phyloP scores from a whole-genome alignment of 2,329 filamentous ascomycete genomes.

The Apiospora marii region DNA sequence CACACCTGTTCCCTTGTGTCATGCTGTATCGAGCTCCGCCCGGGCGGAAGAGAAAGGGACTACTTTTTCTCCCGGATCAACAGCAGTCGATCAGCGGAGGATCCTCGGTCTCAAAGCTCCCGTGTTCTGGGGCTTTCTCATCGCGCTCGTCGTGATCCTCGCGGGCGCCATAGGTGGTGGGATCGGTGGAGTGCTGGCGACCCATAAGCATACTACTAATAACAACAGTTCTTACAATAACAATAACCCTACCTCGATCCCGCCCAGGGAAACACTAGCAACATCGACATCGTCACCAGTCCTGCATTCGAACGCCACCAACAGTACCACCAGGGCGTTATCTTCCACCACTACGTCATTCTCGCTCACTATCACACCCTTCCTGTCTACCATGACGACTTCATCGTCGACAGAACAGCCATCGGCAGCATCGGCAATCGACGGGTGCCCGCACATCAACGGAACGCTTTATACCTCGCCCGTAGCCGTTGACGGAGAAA shows the following conservation, averaged over 20 bases:
- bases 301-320: no score
- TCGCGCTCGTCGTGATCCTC: slow-evolving; percentile 34
- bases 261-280: background rate
- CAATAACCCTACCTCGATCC: background rate
- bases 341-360: no score
- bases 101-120: slow-evolving; percentile 36
- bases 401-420: no score
- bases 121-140: slow-evolving; percentile 35
- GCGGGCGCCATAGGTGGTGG: slow-evolving; percentile 31
- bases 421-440: no score
- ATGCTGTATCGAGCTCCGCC: background rate
- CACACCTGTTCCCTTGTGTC: background rate
- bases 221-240: background rate
- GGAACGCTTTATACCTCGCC: no score
- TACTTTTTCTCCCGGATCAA: no score
- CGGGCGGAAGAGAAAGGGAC: background rate
- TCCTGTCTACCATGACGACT: no score
- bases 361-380: no score
- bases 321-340: no score
- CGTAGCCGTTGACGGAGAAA: no score
- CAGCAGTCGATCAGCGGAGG: slow-evolving; percentile 16
- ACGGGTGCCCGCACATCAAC: no score
- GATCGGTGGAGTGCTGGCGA: background rate
- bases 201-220: background rate
- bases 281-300: background rate